Percentiles rank a stretch among this genome's conserved stretches.
These are phyloP conservation scores for Capillidium rhysosporum DNA, from an alignment of 371 early-diverging fungal genomes.

Conservation along the genomic window DNA sequence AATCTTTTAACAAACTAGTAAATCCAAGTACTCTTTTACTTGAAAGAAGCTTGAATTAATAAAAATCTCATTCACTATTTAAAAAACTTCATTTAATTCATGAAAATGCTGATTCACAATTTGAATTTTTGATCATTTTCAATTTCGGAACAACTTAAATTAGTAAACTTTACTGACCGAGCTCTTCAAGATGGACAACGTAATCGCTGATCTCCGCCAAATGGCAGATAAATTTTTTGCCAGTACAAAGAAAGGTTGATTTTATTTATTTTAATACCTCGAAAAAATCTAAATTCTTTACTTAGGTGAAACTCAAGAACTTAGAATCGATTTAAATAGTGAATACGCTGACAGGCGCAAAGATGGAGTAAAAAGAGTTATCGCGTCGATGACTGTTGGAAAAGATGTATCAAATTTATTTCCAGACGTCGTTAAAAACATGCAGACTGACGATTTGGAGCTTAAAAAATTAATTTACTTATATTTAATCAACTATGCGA, in stretches of 20 bases:
- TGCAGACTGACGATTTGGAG: constrained; percentile 28
- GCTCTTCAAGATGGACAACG: too few relatives aligned
- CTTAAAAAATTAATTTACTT: constrained; percentile 88
- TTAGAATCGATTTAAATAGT: constrained; percentile 70
- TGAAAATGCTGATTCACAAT: too few relatives aligned
- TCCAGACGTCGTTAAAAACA: constrained; percentile 30
- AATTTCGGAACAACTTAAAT: too few relatives aligned
- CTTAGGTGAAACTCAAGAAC: constrained; percentile 80
- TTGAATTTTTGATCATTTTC: too few relatives aligned
- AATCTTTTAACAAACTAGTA: too few relatives aligned
- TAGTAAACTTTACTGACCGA: too few relatives aligned
- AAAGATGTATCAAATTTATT: constrained; percentile 68
- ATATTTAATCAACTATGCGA: constrained; percentile 64
- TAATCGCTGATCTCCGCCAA: too few relatives aligned
- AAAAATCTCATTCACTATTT: too few relatives aligned
- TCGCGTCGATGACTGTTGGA: constrained; percentile 59
- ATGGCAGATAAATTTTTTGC: constrained; percentile 35
- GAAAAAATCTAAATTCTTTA: neutral
- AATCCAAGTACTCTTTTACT: too few relatives aligned
- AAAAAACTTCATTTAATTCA: too few relatives aligned
- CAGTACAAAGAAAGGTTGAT: constrained; percentile 45
- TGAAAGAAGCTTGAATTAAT: too few relatives aligned
- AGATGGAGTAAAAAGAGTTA: constrained; percentile 58
- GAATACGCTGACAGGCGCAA: constrained; percentile 87
- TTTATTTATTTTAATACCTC: neutral